Evolutionary conservation across 1,284 basidiomycete genomes (phyloP).

Genomic region (Cryptococcus depauperatus): DNA sequence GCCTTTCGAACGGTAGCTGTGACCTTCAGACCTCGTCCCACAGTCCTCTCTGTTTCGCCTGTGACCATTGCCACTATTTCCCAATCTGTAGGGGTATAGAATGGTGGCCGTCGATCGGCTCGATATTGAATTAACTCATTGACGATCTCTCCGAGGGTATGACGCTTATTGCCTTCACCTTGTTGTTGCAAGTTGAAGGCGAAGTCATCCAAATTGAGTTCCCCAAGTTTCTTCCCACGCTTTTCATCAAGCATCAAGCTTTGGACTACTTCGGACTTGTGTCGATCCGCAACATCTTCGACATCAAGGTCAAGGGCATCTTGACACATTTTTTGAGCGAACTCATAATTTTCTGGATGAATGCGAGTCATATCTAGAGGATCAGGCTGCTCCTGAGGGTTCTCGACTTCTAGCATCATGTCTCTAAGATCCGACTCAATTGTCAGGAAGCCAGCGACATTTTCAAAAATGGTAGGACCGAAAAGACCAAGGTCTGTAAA

Average conservation of each 20-base stretch:
- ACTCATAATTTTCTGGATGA: constrained; percentile 95
- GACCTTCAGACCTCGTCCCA: constrained; percentile 72
- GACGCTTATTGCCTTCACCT: constrained; percentile 75
- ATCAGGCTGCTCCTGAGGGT: constrained; percentile 61
- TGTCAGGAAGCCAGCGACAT: constrained; percentile 81
- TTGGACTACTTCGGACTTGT: constrained; percentile 74
- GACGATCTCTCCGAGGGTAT: constrained; percentile 79
- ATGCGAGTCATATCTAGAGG: constrained; percentile 93
- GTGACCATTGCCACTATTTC: constrained; percentile 92
- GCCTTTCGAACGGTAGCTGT: constrained; percentile 57
- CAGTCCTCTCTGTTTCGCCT: constrained; percentile 75
- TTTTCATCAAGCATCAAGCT: constrained; percentile 78
- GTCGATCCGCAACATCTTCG: constrained; percentile 83
- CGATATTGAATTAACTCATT: constrained; percentile 82
- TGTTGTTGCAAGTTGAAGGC: constrained; percentile 71
- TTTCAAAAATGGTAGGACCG: constrained; percentile 80
- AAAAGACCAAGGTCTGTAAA: constrained; percentile 63
- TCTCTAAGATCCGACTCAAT: constrained; percentile 66
- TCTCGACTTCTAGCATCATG: constrained; percentile 48
- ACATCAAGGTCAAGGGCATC: constrained; percentile 93
- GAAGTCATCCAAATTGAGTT: constrained; percentile 93
- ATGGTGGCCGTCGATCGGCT: constrained; percentile 64
- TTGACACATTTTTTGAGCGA: constrained; percentile 97
- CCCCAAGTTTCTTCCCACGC: constrained; percentile 72
- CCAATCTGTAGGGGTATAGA: constrained; percentile 61